Evolutionary conservation across 768 basidiomycete species (phyloP).

Genomic region (Infundibulicybe gibba): DNA sequence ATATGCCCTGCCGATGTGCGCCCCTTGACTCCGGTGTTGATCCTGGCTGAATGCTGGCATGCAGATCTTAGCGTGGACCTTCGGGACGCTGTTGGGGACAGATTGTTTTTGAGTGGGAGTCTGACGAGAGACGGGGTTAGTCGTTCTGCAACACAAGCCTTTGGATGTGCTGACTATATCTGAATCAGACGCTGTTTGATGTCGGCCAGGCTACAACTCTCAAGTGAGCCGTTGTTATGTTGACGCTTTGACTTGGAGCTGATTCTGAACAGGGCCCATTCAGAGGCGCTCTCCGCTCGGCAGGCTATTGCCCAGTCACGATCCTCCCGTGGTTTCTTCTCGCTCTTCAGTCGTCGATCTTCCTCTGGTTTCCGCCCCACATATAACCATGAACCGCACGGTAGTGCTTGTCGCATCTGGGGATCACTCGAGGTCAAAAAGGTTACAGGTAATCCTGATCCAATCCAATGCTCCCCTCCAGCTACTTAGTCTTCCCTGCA

Average conservation of each 20-base stretch:
- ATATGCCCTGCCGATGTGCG: slow-evolving; percentile 92
- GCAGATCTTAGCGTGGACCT: slow-evolving; percentile 85
- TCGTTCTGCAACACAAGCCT: slow-evolving; percentile 5
- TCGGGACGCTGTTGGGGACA: slow-evolving; percentile 90
- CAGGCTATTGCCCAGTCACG: slow-evolving; percentile 73
- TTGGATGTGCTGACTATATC: neutral
- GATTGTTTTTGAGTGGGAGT: slow-evolving; percentile 74
- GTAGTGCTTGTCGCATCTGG: slow-evolving; percentile 80
- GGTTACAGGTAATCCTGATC: slow-evolving; percentile 63
- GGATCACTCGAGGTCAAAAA: slow-evolving; percentile 84
- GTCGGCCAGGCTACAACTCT: slow-evolving; percentile 75
- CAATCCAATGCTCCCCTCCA: neutral
- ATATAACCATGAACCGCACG: slow-evolving; percentile 64
- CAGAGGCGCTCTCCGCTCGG: slow-evolving; percentile 59
- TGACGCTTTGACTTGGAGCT: too few species aligned
- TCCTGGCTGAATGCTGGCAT: neutral
- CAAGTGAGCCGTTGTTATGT: slow-evolving; percentile 33
- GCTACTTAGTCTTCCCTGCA: slow-evolving; percentile 15
- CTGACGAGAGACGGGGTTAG: slow-evolving; percentile 84
- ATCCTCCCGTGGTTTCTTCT: slow-evolving; percentile 71
- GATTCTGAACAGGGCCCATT: slow-evolving; percentile 47
- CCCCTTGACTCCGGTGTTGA: slow-evolving; percentile 10
- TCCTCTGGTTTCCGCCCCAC: slow-evolving; percentile 62
- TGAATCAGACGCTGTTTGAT: slow-evolving; percentile 67
- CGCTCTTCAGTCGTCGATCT: slow-evolving; percentile 44